A percentile compares a stretch with the other conserved stretches of the same genome.
These are phyloP conservation scores for Breviolum minutum DNA, from an alignment of 73 alveolate genomes.

Conservation along the genomic window DNA sequence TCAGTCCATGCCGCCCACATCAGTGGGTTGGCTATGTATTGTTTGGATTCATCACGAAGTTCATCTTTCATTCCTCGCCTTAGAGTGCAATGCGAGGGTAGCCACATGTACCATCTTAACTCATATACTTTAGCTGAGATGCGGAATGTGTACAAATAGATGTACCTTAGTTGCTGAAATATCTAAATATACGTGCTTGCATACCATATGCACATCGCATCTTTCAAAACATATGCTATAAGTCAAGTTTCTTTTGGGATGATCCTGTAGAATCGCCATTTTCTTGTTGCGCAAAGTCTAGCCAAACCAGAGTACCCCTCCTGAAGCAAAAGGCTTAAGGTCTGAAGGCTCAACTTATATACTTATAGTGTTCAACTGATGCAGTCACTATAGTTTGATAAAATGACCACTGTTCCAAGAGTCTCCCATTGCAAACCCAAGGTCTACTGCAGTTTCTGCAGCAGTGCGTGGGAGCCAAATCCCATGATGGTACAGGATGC, in stretches of 20 bases:
- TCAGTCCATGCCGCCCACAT: slow-evolving; percentile 14
- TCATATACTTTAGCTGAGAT: neutral
- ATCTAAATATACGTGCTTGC: neutral
- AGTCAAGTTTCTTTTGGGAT: slow-evolving; percentile 1
- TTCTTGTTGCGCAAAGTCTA: neutral
- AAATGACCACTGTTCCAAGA: neutral
- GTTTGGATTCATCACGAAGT: neutral
- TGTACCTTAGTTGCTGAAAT: neutral
- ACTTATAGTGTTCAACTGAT: neutral
- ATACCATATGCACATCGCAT: neutral
- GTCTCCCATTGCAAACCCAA: neutral
- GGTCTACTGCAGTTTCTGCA: neutral
- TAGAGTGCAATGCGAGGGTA: neutral
- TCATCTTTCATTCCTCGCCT: neutral
- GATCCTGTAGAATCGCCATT: neutral
- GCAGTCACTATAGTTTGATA: neutral
- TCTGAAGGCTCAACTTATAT: neutral
- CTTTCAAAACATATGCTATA: neutral
- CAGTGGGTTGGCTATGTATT: neutral
- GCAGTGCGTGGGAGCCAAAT: neutral
- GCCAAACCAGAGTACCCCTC: slow-evolving; percentile 21
- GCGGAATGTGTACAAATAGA: neutral
- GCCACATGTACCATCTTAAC: neutral
- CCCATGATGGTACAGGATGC: neutral
- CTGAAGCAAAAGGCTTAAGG: neutral